Conservation (phyloP, 139 green algal species). For the Chlamydomonas schloesseri region DNA sequence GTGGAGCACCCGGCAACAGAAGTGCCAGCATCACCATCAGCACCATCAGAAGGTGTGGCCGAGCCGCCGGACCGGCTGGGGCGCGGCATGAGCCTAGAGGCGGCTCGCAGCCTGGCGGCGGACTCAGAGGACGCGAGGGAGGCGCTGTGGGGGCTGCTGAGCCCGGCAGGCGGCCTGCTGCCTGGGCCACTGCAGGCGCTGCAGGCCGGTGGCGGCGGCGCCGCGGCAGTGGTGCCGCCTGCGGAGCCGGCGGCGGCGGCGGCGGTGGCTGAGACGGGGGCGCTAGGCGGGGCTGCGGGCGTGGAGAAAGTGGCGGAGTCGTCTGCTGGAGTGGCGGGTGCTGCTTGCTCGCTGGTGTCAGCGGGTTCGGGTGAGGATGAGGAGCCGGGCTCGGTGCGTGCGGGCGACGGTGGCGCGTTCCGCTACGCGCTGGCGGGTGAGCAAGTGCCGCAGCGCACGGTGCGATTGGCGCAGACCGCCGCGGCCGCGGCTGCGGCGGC, state of each 20-base stretch:
- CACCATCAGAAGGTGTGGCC: too few relatives aligned
- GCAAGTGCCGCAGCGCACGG: background rate
- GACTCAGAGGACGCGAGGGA: background rate
- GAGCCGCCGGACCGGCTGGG: background rate
- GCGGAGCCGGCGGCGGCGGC: too few relatives aligned
- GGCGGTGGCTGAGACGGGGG: too few relatives aligned
- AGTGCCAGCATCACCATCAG: too few relatives aligned
- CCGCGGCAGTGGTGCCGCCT: background rate
- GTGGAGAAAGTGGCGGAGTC: too few relatives aligned
- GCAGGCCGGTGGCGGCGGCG: background rate
- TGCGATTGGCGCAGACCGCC: background rate
- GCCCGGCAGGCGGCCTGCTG: background rate
- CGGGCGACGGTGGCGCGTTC: too few relatives aligned
- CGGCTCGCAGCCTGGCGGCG: background rate
- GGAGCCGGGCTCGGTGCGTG: too few relatives aligned
- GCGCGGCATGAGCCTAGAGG: background rate
- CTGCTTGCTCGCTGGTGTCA: too few relatives aligned
- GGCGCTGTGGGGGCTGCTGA: constrained; percentile 26
- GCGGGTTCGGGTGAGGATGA: too few relatives aligned
- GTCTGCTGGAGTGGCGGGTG: too few relatives aligned
- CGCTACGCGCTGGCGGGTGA: constrained; percentile 19
- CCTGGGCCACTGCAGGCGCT: constrained; percentile 6
- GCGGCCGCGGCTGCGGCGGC: background rate
- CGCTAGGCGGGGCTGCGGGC: too few relatives aligned
- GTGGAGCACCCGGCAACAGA: background rate